Evolutionary conservation across 768 basidiomycete species (phyloP).

Genomic region (Daedalea quercina): DNA sequence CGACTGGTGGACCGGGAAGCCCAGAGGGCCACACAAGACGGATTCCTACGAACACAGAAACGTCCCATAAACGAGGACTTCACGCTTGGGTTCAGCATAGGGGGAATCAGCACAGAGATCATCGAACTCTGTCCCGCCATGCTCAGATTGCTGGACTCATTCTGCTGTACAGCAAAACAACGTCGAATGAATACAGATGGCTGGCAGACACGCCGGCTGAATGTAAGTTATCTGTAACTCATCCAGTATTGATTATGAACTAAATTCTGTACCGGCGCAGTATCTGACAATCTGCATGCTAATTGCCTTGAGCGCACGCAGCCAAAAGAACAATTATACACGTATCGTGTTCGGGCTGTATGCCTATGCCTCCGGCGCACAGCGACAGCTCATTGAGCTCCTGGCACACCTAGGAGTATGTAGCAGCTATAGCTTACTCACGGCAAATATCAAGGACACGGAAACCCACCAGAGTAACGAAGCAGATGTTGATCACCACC

Average conservation of each 20-base stretch:
- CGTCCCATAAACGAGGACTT: neutral
- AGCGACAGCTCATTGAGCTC: slow-evolving; percentile 25
- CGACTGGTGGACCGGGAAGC: slow-evolving; percentile 8
- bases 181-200: too few relatives aligned
- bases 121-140: too few relatives aligned
- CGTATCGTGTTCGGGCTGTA: slow-evolving; percentile 16
- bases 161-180: too few relatives aligned
- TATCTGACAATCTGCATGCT: neutral
- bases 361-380: slow-evolving; percentile 26
- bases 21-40: neutral
- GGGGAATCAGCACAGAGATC: neutral
- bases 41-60: slow-evolving; percentile 1
- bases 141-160: too few relatives aligned
- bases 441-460: neutral
- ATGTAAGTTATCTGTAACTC: too few relatives aligned
- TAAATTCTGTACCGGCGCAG: too few relatives aligned
- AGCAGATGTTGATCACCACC: neutral
- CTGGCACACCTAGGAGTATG: slow-evolving; percentile 23
- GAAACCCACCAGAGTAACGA: neutral
- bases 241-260: too few relatives aligned
- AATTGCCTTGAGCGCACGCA: slow-evolving; percentile 23
- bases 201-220: too few relatives aligned
- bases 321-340: slow-evolving; percentile 26
- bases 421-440: slow-evolving; percentile 24
- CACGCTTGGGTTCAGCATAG: slow-evolving; percentile 1